phyloP scores from a whole-genome alignment of 2,329 filamentous ascomycete genomes.

The Trichoderma aggressivum region DNA sequence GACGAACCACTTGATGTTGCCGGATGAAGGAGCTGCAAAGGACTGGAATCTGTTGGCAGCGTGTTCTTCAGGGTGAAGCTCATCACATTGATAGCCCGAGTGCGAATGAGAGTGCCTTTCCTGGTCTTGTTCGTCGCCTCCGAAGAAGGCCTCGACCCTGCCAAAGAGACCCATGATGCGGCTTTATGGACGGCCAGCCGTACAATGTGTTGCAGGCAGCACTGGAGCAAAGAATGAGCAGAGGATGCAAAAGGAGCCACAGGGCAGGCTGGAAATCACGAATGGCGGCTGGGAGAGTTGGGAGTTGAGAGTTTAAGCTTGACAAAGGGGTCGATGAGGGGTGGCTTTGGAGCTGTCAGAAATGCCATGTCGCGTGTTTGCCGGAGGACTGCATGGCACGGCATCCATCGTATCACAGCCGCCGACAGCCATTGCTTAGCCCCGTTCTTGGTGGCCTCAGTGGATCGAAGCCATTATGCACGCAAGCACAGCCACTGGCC shows the following conservation, averaged over 20 bases:
- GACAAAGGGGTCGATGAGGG: conserved; percentile 7
- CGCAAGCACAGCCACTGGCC: conserved; percentile 12
- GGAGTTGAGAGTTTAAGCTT: neutral
- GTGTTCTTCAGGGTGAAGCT: conserved; percentile 41
- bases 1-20: conserved; percentile 83
- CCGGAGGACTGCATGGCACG: neutral
- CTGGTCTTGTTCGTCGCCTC: conserved; percentile 35
- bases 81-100: conserved; percentile 38
- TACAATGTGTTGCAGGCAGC: neutral
- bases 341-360: conserved; percentile 5
- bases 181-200: neutral
- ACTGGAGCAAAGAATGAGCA: neutral
- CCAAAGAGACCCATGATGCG: conserved; percentile 34
- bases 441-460: conserved; percentile 14
- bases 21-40: conserved; percentile 70
- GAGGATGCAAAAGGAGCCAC: neutral
- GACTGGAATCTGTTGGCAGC: conserved; percentile 56
- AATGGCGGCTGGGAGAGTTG: neutral
- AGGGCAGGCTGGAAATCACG: neutral
- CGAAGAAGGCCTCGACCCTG: conserved; percentile 44
- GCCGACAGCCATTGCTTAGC: neutral
- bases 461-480: conserved; percentile 11
- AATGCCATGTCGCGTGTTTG: conserved; percentile 3
- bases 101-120: conserved; percentile 47
- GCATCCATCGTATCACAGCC: conserved; percentile 15